Evolutionary conservation across 1,284 basidiomycete genomes (phyloP).

Genomic region (Xerocomus minutiporus): DNA sequence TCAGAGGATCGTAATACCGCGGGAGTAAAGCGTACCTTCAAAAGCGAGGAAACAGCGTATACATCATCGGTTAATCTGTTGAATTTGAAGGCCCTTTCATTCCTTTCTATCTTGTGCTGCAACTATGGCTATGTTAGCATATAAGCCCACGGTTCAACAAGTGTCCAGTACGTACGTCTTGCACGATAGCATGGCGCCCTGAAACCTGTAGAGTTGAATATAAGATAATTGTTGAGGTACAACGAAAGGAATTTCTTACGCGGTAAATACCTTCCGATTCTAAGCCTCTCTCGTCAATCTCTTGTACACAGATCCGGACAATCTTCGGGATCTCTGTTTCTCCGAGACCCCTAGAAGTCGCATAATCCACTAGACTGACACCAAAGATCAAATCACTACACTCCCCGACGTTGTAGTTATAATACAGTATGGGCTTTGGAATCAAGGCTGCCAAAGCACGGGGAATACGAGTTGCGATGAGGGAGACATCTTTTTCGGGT

Average conservation of each 20-base stretch:
- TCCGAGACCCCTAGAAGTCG: conserved; percentile 72
- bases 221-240: not conserved
- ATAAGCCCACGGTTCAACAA: not conserved
- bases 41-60: conserved; percentile 82
- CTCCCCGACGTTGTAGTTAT: conserved; percentile 82
- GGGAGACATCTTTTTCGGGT: conserved; percentile 63
- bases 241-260: conserved; percentile 38
- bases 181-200: conserved; percentile 81
- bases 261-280: conserved; percentile 84
- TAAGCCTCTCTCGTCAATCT: conserved; percentile 78
- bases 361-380: conserved; percentile 88
- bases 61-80: conserved; percentile 76
- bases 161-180: conserved; percentile 50
- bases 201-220: conserved; percentile 53
- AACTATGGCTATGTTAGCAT: conserved; percentile 45
- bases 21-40: conserved; percentile 62
- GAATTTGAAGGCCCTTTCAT: conserved; percentile 84
- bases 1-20: conserved; percentile 10
- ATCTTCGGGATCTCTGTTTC: conserved; percentile 82
- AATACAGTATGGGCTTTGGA: conserved; percentile 66
- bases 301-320: conserved; percentile 78
- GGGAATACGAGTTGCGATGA: conserved; percentile 51
- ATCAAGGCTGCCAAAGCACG: conserved; percentile 57
- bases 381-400: conserved; percentile 92
- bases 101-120: conserved; percentile 84